Conservation (phyloP, 2,329 filamentous ascomycete genomes). For the Stemphylium lycopersici region DNA sequence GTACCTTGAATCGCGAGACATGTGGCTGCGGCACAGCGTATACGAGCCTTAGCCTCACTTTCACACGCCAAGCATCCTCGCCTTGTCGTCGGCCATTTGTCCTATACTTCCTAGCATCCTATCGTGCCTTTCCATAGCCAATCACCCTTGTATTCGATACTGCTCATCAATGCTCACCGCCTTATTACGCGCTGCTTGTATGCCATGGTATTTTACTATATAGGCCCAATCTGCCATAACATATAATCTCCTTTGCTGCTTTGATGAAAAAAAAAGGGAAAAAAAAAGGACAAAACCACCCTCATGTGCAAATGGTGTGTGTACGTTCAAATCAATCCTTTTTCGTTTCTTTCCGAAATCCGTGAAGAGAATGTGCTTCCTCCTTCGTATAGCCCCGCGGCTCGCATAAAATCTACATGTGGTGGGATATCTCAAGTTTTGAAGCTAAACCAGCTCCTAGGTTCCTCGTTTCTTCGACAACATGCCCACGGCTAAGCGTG, state of each 20-base stretch:
- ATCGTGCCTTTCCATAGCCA: too few relatives aligned
- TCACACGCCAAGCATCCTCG: too few relatives aligned
- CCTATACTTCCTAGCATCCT: too few relatives aligned
- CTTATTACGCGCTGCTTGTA: background rate
- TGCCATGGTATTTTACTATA: background rate
- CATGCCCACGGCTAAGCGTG: constrained; percentile 19
- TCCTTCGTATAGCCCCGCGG: background rate
- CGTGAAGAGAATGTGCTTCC: constrained; percentile 4
- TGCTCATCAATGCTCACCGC: background rate
- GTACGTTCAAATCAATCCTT: background rate
- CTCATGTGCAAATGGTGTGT: background rate
- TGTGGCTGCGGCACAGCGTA: too few relatives aligned
- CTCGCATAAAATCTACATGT: background rate
- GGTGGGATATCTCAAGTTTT: background rate
- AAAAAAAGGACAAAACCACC: background rate
- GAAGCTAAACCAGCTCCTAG: too few relatives aligned
- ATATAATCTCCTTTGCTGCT: too few relatives aligned
- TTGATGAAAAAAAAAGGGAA: too few relatives aligned
- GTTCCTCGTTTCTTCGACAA: background rate
- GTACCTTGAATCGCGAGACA: too few relatives aligned
- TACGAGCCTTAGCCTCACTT: too few relatives aligned
- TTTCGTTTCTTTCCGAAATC: background rate
- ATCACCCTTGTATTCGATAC: background rate
- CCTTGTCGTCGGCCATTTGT: too few relatives aligned
- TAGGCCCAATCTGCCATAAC: background rate